phyloP scores from a whole-genome alignment of 73 alveolate genomes.

The Tetrahymena borealis region DNA sequence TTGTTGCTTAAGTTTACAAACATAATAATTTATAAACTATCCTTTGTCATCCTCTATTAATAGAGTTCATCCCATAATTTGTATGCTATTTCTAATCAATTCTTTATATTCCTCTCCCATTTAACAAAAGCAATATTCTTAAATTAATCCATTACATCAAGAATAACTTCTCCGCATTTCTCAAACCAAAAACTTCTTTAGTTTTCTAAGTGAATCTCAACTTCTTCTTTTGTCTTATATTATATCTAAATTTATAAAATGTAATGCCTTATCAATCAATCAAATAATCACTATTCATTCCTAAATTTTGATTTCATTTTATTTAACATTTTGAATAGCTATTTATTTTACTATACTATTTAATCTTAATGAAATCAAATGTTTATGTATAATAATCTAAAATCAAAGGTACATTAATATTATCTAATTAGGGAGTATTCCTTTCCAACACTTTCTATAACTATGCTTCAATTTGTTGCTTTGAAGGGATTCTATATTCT shows the following conservation, averaged over 20 bases:
- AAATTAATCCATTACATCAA: neutral
- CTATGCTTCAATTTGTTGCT: neutral
- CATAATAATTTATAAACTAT: too few relatives aligned
- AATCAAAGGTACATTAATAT: neutral
- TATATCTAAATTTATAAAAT: neutral
- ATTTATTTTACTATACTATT: too few relatives aligned
- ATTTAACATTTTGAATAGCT: too few relatives aligned
- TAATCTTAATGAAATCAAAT: too few relatives aligned
- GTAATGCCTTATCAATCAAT: neutral
- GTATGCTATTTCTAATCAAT: too few relatives aligned
- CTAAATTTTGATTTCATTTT: neutral
- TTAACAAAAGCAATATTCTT: too few relatives aligned
- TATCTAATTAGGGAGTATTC: neutral
- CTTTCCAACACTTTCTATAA: neutral
- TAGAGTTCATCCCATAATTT: too few relatives aligned
- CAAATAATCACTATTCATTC: neutral
- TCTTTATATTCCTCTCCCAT: too few relatives aligned
- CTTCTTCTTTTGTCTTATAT: neutral
- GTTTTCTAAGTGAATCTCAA: neutral
- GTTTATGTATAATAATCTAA: neutral
- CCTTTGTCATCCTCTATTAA: too few relatives aligned
- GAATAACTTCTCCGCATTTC: neutral
- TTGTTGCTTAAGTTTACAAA: too few relatives aligned
- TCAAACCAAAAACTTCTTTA: neutral
- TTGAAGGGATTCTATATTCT: neutral